Base-by-base conservation (phyloP, 2,329 filamentous ascomycete genomes). In the Xylaria sp. region DNA sequence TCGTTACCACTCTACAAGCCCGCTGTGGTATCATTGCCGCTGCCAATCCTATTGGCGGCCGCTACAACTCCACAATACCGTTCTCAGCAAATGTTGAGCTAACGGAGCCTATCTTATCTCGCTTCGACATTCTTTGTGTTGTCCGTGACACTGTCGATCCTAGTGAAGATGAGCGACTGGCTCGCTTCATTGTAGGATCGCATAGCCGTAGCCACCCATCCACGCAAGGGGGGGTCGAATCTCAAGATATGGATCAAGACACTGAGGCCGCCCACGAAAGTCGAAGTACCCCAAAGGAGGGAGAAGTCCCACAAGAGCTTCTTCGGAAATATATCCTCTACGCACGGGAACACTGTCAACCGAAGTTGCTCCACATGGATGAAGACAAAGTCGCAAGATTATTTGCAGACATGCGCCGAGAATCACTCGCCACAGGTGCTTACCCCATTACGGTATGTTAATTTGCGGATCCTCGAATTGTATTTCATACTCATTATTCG, bases 251-350 rank as follows among this genome's bases (percentile, higher is more conserved):
- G 9, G 90, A 92, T 70, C 84, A 86, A 52, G 86, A 88, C 28
- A 84, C 87, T 0, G 82, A 84, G 70, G 65, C 72, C 6, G 58
- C 72, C 15, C 69, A 64, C 23, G 79, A 81, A 57, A 78, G 71
- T 28, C 77, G 81, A 59, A 72, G 68, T 4, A 68, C 73, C 0
- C 61, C 72, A 18, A 76, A 76, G 63, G 84, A 88, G 74, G 91
- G 91, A 63, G 91, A 96, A 72, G 97, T 99, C 64, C 90, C 94
- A 0, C 96, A 99, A 79, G 93, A 96, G 75, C 84, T 99, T 55
- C 84, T 99, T 73, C 87, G 96, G 73, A 99, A 99, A 82, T 99
- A 98, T 81, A 99, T 99, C 74, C 86, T 98, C 20, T 99, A 98
- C 77, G 94, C 96, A 0, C 88, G 95, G 39, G 94, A 98, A 80